phyloP scores from a whole-genome alignment of 139 green algal species.

The Ettlia oleoabundans region DNA sequence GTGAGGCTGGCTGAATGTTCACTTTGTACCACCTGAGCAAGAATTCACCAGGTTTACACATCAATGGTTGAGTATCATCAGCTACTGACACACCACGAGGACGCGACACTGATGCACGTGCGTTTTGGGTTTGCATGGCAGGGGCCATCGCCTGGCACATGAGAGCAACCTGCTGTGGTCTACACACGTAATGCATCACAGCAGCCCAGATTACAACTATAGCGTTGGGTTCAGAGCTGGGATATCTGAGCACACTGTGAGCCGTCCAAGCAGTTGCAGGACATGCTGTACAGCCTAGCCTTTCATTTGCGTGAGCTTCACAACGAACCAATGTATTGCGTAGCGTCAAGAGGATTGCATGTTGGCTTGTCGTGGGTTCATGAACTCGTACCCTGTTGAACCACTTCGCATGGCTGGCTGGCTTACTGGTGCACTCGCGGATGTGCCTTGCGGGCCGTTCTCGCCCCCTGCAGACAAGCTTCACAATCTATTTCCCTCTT shows the following conservation, averaged over 20 bases:
- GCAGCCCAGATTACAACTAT: constrained; percentile 43
- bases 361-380: too few relatives aligned
- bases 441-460: too few relatives aligned
- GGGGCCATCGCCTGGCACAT: constrained; percentile 18
- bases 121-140: neutral
- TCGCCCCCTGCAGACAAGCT: neutral
- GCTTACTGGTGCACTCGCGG: too few relatives aligned
- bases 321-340: too few relatives aligned
- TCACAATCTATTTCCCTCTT: constrained; percentile 14
- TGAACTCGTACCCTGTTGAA: too few relatives aligned
- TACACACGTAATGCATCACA: constrained; percentile 41
- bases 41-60: too few relatives aligned
- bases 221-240: constrained; percentile 26
- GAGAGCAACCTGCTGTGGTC: constrained; percentile 31
- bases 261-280: neutral
- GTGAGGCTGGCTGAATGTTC: neutral
- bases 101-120: too few relatives aligned
- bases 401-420: neutral
- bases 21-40: too few relatives aligned
- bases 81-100: too few relatives aligned
- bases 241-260: neutral
- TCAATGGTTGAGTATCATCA: too few relatives aligned
- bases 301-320: too few relatives aligned
- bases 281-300: neutral
- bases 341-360: too few relatives aligned